Percentiles rank a stretch among this genome's conserved stretches.
phyloP scores from a whole-genome alignment of 1,284 basidiomycete genomes.

The Phenoliferia sp. region DNA sequence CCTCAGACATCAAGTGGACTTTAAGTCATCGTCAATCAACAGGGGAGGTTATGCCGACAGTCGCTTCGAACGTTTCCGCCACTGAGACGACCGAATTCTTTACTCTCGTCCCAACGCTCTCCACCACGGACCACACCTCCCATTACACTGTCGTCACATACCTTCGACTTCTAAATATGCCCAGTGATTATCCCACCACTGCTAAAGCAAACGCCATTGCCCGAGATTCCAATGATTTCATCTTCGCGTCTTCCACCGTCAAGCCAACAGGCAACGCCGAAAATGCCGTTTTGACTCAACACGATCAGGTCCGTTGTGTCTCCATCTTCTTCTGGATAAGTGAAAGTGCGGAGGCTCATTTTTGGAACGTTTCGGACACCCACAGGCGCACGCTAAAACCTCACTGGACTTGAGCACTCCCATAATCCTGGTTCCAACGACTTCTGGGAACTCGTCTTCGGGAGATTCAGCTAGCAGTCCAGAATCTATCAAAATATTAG shows the following conservation, averaged over 20 bases:
- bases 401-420: slow-evolving; percentile 9
- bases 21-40: slow-evolving; percentile 18
- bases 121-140: slow-evolving; percentile 6
- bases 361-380: not conserved
- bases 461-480: not conserved
- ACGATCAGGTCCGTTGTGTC: slow-evolving; percentile 14
- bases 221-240: slow-evolving; percentile 1
- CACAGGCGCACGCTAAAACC: slow-evolving; percentile 1
- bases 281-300: slow-evolving; percentile 8
- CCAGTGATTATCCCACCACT: slow-evolving; percentile 8
- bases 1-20: no score
- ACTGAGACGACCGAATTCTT: slow-evolving; percentile 9
- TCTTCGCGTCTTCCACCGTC: slow-evolving; percentile 14
- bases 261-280: slow-evolving; percentile 4
- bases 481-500: not conserved
- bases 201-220: not conserved
- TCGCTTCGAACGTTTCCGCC: not conserved
- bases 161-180: slow-evolving; percentile 8
- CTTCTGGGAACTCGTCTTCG: not conserved
- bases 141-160: slow-evolving; percentile 12
- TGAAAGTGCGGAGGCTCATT: no score
- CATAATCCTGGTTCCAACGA: not conserved
- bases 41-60: slow-evolving; percentile 3
- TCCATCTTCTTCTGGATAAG: not conserved
- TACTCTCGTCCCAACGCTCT: slow-evolving; percentile 17